Base-by-base conservation (phyloP, 2,329 filamentous ascomycete species). In the Phyllosticta citribraziliensis region DNA sequence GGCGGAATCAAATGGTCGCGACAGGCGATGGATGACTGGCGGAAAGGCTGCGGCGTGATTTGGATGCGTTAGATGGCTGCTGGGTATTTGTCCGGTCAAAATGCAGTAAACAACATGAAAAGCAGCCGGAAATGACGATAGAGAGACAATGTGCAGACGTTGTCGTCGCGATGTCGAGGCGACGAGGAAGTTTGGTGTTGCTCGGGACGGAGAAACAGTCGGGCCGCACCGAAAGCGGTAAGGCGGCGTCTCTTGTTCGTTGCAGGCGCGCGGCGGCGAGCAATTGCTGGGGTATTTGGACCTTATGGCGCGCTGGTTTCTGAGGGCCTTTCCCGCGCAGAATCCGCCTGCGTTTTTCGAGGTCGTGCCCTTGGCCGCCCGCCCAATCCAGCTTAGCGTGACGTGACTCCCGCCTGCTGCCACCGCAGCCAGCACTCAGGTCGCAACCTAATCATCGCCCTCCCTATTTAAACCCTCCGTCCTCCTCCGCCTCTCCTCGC, bases 381-480 rank as follows among this genome's bases (percentile, higher is more conserved):
- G 19, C 59, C 55, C 59, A 47, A 61, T 52, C 10, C 30, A 56
- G 59, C 52, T 50, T 61, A 61, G 59, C 59, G 54, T 55, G 50
- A 25, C 59, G 54, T 55, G 50, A 25, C 59, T 61, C 47, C 22
- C 54, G 40, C 19, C 40, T 47, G 12, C 40, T 8, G 17, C 33
- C 40, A n/a, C 22, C 22, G 22, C 22, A 22, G 40, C 40, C 59
- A 53, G 55, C 54, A 52, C 54, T 57, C 22, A 22, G 22, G 22
- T 22, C 55, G 59, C 59, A 61, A 40, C 59, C 65, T 67, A 56
- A 62, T 59, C 69, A 70, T 69, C 69, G 66, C 60, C 62, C 58
- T 55, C 63, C 66, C 66, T 72, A 71, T 73, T 71, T 68, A 68
- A 64, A 64, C 66, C 69, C 64, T 64, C 59, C 60, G 63, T 64